A percentile compares a stretch with the other conserved stretches of the same genome.
Evolutionary conservation across 805 yeast species (phyloP).

Genomic region (Starmerella riodocensis): DNA sequence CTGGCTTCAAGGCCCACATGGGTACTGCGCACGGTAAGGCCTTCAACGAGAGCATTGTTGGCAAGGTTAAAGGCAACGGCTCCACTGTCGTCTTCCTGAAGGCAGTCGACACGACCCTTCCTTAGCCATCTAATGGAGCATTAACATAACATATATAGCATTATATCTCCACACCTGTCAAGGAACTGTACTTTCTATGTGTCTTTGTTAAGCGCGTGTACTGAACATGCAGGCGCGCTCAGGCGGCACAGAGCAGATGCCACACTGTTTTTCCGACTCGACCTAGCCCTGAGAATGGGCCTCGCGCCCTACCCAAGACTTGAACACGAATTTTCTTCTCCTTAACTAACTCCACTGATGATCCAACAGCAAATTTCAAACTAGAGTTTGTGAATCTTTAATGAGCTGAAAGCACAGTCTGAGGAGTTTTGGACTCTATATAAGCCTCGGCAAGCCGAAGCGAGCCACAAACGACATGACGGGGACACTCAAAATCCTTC

Average conservation of each 20-base stretch:
- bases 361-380: conserved; percentile 41
- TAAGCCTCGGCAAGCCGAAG: too few relatives aligned
- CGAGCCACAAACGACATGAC: too few relatives aligned
- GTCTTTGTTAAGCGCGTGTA: too few relatives aligned
- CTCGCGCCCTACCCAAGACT: neutral
- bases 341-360: conserved; percentile 25
- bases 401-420: conserved; percentile 36
- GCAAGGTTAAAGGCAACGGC: conserved; percentile 21
- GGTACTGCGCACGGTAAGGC: conserved; percentile 20
- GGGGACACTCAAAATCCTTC: neutral
- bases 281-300: neutral
- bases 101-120: conserved; percentile 16
- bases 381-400: conserved; percentile 52
- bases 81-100: conserved; percentile 20
- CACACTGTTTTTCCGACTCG: neutral
- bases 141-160: neutral
- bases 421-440: conserved; percentile 16
- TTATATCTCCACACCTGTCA: too few relatives aligned
- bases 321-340: conserved; percentile 2
- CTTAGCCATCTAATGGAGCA: neutral
- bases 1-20: conserved; percentile 23
- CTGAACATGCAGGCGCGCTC: too few relatives aligned
- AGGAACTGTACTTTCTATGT: too few relatives aligned
- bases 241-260: too few relatives aligned
- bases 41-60: conserved; percentile 21